Percentiles rank a stretch among this genome's conserved stretches.
These are phyloP conservation scores for Aureobasidium lini DNA, from an alignment of 2,329 filamentous ascomycete genomes.

Conservation along the genomic window DNA sequence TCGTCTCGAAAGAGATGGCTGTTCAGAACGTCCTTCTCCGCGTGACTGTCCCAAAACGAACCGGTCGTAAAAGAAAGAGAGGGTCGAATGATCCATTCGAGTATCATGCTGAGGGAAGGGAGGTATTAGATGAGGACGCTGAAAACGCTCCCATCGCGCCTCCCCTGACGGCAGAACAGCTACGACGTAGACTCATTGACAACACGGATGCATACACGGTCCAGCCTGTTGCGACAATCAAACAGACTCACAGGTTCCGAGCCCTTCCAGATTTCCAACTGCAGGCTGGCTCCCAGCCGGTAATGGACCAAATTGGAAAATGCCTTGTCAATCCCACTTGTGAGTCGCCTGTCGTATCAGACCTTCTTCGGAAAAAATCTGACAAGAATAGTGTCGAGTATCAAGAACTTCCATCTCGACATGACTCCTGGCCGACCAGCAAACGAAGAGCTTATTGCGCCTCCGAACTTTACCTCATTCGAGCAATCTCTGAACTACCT, in stretches of 20 bases:
- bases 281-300: constrained; percentile 35
- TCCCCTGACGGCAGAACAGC: constrained; percentile 15
- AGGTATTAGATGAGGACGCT: not conserved
- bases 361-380: not conserved
- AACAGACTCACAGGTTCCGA: constrained; percentile 79
- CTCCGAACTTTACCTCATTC: constrained; percentile 24
- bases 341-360: constrained; percentile 31
- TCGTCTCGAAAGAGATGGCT: constrained; percentile 66
- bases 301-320: constrained; percentile 64
- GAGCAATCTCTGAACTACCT: constrained; percentile 21
- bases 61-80: constrained; percentile 76
- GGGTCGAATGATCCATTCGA: constrained; percentile 56
- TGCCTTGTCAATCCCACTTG: constrained; percentile 46
- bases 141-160: not conserved
- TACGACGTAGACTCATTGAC: constrained; percentile 26
- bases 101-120: not conserved
- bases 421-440: constrained; percentile 52
- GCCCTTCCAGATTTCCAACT: constrained; percentile 74
- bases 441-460: constrained; percentile 58
- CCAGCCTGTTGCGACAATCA: constrained; percentile 48
- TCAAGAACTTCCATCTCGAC: constrained; percentile 61
- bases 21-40: constrained; percentile 83
- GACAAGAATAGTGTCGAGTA: constrained; percentile 40
- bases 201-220: constrained; percentile 22
- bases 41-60: constrained; percentile 77